Conservation (phyloP, 2,329 filamentous ascomycete species). For the Cephalotrichum gorgonifer region DNA sequence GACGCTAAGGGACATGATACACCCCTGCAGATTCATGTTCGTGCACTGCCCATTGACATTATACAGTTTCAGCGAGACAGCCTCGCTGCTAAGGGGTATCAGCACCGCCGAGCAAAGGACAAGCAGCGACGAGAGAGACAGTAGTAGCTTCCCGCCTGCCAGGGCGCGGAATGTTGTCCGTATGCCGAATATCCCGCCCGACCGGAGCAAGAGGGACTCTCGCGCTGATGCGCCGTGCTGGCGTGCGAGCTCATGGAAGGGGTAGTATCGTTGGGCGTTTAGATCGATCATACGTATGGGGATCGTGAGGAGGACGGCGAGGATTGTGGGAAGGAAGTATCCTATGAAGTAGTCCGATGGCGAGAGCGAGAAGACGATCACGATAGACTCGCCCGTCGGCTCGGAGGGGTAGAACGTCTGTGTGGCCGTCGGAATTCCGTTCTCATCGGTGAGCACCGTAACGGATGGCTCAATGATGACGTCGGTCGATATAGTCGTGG, state of each 20-base stretch:
- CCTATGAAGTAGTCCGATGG: conserved; percentile 23
- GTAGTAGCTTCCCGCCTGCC: conserved; percentile 21
- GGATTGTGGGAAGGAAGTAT: conserved; percentile 28
- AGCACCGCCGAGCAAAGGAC: conserved; percentile 22
- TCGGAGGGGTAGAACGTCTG: conserved; percentile 1
- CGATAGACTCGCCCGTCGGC: not conserved
- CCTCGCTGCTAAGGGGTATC: conserved; percentile 28
- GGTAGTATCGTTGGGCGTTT: conserved; percentile 29
- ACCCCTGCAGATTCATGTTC: conserved; percentile 16
- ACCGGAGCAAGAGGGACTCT: conserved; percentile 30
- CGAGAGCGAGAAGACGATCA: not conserved
- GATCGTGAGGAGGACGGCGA: conserved; percentile 26
- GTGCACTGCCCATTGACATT: conserved; percentile 18
- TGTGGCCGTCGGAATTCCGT: not conserved
- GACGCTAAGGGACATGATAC: conserved; percentile 24
- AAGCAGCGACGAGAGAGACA: conserved; percentile 24
- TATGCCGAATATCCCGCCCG: conserved; percentile 24
- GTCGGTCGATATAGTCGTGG: not conserved
- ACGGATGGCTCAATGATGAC: not conserved
- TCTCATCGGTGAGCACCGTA: not conserved
- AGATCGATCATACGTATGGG: conserved; percentile 27
- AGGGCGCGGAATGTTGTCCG: conserved; percentile 21
- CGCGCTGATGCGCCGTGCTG: conserved; percentile 23
- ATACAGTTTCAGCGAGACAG: conserved; percentile 24
- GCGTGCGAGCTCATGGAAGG: conserved; percentile 29